Base-by-base conservation (phyloP, 2,329 filamentous ascomycete species). In the Xylariales sp. region DNA sequence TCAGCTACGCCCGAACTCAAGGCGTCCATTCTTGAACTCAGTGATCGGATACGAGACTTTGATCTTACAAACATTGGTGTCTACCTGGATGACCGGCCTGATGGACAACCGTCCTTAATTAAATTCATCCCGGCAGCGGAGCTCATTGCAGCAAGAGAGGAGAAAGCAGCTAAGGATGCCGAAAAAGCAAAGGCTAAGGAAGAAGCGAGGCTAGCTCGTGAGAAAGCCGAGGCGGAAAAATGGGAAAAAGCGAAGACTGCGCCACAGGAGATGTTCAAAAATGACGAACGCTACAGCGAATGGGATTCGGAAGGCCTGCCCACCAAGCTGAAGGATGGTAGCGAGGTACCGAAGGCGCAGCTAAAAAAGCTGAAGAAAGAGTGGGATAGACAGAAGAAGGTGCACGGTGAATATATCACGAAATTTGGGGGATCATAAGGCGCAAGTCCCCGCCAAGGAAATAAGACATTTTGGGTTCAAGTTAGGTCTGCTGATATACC, bases 381-480 rank as follows among this genome's bases (percentile, higher is more conserved):
- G 64, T 97, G 93, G 93, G 92, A 97, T 74, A 90, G 86, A 78
- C 95, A 97, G 83, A 96, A 94, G 85, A 97, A 95, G 85, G 79
- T 87, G 66, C 90, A 94, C 78, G 91, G 94, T 70, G 88, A 90
- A 69, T 91, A 75, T 68, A 63, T 77, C 46, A 73, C 71, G n/a
- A 81, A 80, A 68, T 78, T 80, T 65, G 78, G 78, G 7, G 70
- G 57, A 36, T 69, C 71, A 36, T 76, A 69, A 69, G 55, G 56
- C 23, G 54, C 30, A 36, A 46, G 3, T 45, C 32, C 34, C 7
- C 6, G 34, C 16, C 18, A 2, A 50, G 32, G 46, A 58, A 14
- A 39, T 41, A 28, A 41, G 55, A 32, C 23, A 7, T 23, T 18
- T 39, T 32, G 23, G 45, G 48, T 16, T 60, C 23, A 49, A 55